A percentile compares a stretch with the other conserved stretches of the same genome.
Conservation (phyloP, 352 stramenopile species). For the Thraustotheca clavata region DNA sequence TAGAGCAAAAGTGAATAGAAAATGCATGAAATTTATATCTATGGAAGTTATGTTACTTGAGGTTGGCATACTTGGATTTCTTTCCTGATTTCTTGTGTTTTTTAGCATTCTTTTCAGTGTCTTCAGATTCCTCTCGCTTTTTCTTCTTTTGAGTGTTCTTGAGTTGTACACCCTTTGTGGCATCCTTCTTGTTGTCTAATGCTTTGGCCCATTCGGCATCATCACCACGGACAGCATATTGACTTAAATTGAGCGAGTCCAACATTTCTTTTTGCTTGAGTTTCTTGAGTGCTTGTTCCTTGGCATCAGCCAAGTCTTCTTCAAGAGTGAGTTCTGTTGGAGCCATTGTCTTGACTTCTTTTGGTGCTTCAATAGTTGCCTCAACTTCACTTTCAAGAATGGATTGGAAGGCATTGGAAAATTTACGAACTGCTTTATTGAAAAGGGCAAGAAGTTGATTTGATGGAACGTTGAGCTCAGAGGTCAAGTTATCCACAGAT, state of each 20-base stretch:
- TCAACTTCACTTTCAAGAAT: constrained; percentile 75
- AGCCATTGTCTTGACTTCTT: constrained; percentile 73
- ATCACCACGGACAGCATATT: constrained; percentile 91
- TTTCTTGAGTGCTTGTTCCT: constrained; percentile 62
- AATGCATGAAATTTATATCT: not conserved
- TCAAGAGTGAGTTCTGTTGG: constrained; percentile 75
- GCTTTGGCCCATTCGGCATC: constrained; percentile 88
- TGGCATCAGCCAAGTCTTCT: constrained; percentile 66
- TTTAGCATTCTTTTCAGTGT: constrained; percentile 32
- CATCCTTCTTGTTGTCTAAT: constrained; percentile 34
- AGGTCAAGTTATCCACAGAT: constrained; percentile 89
- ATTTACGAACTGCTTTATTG: constrained; percentile 94
- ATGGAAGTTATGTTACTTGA: constrained; percentile 21
- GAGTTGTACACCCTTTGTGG: constrained; percentile 49
- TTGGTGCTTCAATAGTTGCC: constrained; percentile 45
- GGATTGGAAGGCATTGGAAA: constrained; percentile 66
- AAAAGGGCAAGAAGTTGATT: constrained; percentile 97
- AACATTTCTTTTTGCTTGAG: constrained; percentile 80
- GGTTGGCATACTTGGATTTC: constrained; percentile 73
- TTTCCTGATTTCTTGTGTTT: constrained; percentile 42
- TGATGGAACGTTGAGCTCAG: constrained; percentile 90
- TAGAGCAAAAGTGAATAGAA: too few relatives aligned
- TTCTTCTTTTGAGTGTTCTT: constrained; percentile 79
- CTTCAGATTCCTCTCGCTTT: constrained; percentile 31
- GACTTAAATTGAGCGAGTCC: constrained; percentile 90